These are phyloP conservation scores for Boletus sensibilis DNA, from an alignment of 768 basidiomycete species.

Conservation along the genomic window DNA sequence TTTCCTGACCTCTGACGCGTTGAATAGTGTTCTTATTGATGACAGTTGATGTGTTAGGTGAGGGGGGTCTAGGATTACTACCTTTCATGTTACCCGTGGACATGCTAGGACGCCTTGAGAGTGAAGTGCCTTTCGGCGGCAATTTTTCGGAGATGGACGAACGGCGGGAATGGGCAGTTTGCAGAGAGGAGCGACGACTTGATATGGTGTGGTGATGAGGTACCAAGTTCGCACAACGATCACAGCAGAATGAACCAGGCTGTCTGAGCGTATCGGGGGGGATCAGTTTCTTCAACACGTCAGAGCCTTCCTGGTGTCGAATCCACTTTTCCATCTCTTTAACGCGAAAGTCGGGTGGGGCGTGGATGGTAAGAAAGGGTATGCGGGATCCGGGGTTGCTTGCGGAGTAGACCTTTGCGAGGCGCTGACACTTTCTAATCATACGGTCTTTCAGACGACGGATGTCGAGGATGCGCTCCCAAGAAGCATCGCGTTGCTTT, in stretches of 20 bases:
- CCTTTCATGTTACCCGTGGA: constrained; percentile 8
- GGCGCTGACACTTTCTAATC: constrained; percentile 74
- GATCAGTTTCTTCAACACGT: constrained; percentile 22
- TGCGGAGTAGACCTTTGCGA: constrained; percentile 47
- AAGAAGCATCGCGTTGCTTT: constrained; percentile 54
- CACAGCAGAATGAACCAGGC: constrained; percentile 33
- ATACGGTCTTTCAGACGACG: constrained; percentile 79
- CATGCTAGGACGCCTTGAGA: constrained; percentile 21
- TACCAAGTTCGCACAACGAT: constrained; percentile 35
- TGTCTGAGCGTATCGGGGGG: constrained; percentile 22
- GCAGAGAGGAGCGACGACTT: constrained; percentile 28
- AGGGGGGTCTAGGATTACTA: constrained; percentile 7
- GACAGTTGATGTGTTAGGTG: constrained; percentile 11
- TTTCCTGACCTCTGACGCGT: constrained; percentile 12
- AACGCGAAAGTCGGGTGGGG: constrained; percentile 68
- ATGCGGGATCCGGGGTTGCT: constrained; percentile 39
- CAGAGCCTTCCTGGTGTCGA: constrained; percentile 42
- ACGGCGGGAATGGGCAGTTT: constrained; percentile 27
- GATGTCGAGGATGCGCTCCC: constrained; percentile 71
- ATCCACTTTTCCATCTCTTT: constrained; percentile 84
- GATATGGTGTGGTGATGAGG: constrained; percentile 32
- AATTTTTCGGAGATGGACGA: constrained; percentile 24
- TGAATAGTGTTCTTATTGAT: constrained; percentile 12
- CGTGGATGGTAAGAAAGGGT: constrained; percentile 64
- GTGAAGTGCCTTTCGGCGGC: constrained; percentile 6